Evolutionary conservation across 148 eudicot genomes (phyloP), one percentile per base, ranked within the genome.

Genomic region (Persicaria maculosa): DNA sequence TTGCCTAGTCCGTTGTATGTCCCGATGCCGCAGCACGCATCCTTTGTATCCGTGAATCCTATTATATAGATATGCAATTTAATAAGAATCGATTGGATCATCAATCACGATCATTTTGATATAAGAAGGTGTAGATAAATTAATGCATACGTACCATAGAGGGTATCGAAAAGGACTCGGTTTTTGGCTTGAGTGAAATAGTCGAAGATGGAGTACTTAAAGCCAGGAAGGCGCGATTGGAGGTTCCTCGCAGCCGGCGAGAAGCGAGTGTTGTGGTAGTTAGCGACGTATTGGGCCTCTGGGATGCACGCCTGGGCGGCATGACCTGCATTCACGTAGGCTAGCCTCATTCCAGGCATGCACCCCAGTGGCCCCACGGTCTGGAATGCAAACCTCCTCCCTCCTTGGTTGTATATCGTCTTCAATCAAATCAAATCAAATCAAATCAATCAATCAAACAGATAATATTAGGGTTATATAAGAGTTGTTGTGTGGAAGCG

Each of bases 301-400:
- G 50, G 36, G 5, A 0, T n/a, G 52, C 78, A 68, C 3, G 7
- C 65, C 40, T 31, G 40, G 40, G 40, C 2, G 40, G 40, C 40
- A 1, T 31, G 40, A 0, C 53, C 67, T 25, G 46, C 8, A 4
- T 16, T 4, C 36, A 2, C 48, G 4, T 9, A 16, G 3, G n/a
- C n/a, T 10, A 9, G n/a, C 44, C 4, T 40, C 1, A 6, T n/a
- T 45, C 71, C 65, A 4, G 78, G 78, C 17, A 44, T 43, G 78
- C 78, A 76, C 3, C 78, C 78, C 50, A 76, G 5, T 5, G 78
- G 78, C 50, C 67, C 78, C 17, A 69, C 50, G 31, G 44, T 69
- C 11, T 76, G 73, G 46, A 76, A 76, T 19, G 73, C 78, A 40
- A 76, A 68, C 54, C 69, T 76, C 72, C 77, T 75, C n/a, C 58